Percentiles rank a stretch among this genome's conserved stretches.
Evolutionary conservation across 1,139 yeast species (phyloP).

Genomic region (Nakaseomyces uthaithaninus): DNA sequence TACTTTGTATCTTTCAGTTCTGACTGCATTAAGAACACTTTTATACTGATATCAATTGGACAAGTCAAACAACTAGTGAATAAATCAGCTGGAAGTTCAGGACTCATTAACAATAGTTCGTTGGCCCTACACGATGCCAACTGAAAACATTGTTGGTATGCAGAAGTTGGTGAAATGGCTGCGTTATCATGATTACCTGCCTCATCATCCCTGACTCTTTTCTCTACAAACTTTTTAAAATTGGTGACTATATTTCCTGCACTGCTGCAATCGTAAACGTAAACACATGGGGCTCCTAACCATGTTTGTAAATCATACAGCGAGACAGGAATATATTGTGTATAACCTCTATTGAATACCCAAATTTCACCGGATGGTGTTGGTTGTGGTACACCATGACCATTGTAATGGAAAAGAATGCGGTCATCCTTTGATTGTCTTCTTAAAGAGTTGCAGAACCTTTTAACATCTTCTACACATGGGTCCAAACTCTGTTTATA

Average conservation of each 20-base stretch:
- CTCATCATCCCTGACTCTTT: conserved; percentile 80
- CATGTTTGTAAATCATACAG: conserved; percentile 89
- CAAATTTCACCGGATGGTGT: conserved; percentile 97
- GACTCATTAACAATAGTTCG: conserved; percentile 86
- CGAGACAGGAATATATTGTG: conserved; percentile 94
- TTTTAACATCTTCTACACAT: conserved; percentile 87
- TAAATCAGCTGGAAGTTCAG: conserved; percentile 90
- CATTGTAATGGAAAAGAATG: conserved; percentile 87
- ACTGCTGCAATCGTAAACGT: conserved; percentile 88
- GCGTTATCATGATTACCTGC: conserved; percentile 60
- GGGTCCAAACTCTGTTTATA: conserved; percentile 91
- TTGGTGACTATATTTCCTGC: conserved; percentile 92
- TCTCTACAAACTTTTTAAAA: conserved; percentile 83
- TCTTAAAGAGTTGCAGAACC: conserved; percentile 82
- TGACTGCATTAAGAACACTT: conserved; percentile 85
- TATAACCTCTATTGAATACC: conserved; percentile 95
- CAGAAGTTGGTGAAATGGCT: conserved; percentile 49
- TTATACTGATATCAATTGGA: conserved; percentile 88
- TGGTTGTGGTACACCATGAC: conserved; percentile 98
- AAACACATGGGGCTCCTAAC: conserved; percentile 96
- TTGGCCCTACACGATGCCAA: conserved; percentile 86
- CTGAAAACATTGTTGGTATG: conserved; percentile 80
- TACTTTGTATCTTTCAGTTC: conserved; percentile 60
- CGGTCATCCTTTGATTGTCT: conserved; percentile 89
- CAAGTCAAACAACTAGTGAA: conserved; percentile 93